phyloP scores from a whole-genome alignment of 2,329 filamentous ascomycete species.

The Lithohypha guttulata region DNA sequence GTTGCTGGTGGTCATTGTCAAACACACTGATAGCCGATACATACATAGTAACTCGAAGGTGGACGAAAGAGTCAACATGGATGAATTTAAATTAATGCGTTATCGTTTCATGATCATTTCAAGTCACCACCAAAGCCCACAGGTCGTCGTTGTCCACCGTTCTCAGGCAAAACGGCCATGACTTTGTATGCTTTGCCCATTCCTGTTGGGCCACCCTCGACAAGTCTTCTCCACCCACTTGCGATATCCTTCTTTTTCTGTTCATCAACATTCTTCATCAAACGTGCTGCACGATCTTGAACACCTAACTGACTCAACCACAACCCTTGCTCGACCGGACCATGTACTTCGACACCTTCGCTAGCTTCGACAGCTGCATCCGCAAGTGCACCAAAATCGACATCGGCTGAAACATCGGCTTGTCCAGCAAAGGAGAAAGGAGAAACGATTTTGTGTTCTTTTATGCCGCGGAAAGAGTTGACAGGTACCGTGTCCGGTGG shows the following conservation, averaged over 20 bases:
- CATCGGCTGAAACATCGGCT: constrained; percentile 83
- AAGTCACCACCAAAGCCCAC: constrained; percentile 96
- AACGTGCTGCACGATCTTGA: constrained; percentile 58
- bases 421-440: constrained; percentile 70
- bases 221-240: constrained; percentile 65
- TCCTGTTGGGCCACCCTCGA: constrained; percentile 70
- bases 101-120: no score
- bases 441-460: constrained; percentile 61
- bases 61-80: no score
- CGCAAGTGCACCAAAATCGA: constrained; percentile 80
- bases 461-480: constrained; percentile 85
- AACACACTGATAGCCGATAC: no score
- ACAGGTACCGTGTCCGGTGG: constrained; percentile 65
- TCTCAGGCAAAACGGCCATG: constrained; percentile 79
- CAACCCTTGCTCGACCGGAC: constrained; percentile 72
- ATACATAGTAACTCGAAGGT: no score
- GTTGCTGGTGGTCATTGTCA: no score
- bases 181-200: constrained; percentile 96
- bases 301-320: constrained; percentile 80
- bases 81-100: no score
- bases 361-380: constrained; percentile 69
- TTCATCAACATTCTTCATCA: constrained; percentile 43
- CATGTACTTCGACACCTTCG: constrained; percentile 78
- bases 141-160: constrained; percentile 59
- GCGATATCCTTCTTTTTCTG: constrained; percentile 53